These are phyloP conservation scores for Sarocladiaceae sp. DNA, from an alignment of 2,329 filamentous ascomycete genomes.

Conservation along the genomic window DNA sequence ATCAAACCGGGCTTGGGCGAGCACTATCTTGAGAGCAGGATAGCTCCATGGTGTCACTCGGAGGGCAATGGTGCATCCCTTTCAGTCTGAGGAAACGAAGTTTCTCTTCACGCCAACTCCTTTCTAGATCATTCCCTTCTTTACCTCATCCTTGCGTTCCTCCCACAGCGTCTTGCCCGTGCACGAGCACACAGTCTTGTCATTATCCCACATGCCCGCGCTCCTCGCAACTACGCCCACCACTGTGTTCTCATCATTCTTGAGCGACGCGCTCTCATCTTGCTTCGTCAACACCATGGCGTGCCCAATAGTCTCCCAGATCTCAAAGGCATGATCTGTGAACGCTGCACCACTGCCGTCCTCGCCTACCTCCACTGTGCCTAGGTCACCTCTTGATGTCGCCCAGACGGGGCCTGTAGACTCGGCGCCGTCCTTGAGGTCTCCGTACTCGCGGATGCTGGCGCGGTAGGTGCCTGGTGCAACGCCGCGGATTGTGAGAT, in stretches of 20 bases:
- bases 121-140: slow-evolving; percentile 75
- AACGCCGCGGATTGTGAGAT: slow-evolving; percentile 80
- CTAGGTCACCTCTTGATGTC: slow-evolving; percentile 49
- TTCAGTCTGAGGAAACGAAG: no score
- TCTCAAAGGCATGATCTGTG: slow-evolving; percentile 72
- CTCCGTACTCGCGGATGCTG: slow-evolving; percentile 77
- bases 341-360: slow-evolving; percentile 75
- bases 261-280: slow-evolving; percentile 51
- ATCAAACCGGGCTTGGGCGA: no score
- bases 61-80: no score
- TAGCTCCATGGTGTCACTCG: no score
- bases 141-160: slow-evolving; percentile 83
- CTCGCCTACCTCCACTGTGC: slow-evolving; percentile 66
- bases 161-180: slow-evolving; percentile 98
- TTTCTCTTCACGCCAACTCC: no score
- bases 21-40: no score
- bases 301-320: slow-evolving; percentile 95
- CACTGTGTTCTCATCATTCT: slow-evolving; percentile 77
- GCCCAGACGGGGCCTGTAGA: slow-evolving; percentile 80
- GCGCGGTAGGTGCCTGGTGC: slow-evolving; percentile 75
- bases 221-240: slow-evolving; percentile 92
- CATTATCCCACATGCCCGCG: slow-evolving; percentile 97
- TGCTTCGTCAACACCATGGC: slow-evolving; percentile 77
- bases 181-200: slow-evolving; percentile 97
- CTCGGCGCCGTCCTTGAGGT: slow-evolving; percentile 76